These are phyloP conservation scores for Metschnikowia lochheadii DNA, from an alignment of 805 yeast species.

Conservation along the genomic window DNA sequence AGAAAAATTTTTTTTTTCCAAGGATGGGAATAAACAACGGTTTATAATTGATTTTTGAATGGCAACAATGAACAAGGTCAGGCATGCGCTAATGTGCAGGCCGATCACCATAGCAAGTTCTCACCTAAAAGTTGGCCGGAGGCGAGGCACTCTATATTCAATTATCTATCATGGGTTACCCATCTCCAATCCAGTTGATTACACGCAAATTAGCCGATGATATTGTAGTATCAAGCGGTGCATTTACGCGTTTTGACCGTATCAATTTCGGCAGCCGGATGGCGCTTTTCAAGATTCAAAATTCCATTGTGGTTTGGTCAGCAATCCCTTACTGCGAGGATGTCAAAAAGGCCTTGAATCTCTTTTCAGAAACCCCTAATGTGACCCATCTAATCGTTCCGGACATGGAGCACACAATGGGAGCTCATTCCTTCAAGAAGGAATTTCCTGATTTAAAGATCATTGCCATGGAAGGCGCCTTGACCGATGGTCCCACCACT, in stretches of 20 bases:
- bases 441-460: constrained; percentile 48
- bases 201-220: constrained; percentile 30
- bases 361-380: constrained; percentile 28
- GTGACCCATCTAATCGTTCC: constrained; percentile 56
- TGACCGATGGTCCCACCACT: constrained; percentile 26
- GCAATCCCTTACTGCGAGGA: constrained; percentile 53
- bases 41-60: background rate
- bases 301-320: constrained; percentile 43
- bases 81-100: no score
- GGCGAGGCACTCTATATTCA: background rate
- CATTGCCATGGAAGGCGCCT: constrained; percentile 47
- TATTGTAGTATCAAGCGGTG: constrained; percentile 31
- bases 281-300: constrained; percentile 34
- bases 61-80: background rate
- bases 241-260: constrained; percentile 29
- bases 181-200: constrained; percentile 29
- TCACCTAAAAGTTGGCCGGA: no score
- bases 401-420: constrained; percentile 63
- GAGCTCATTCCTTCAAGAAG: constrained; percentile 49
- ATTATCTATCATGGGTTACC: constrained; percentile 20
- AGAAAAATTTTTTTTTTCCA: background rate
- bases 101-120: background rate
- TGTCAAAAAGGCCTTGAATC: constrained; percentile 37
- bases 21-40: no score
- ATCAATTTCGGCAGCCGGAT: constrained; percentile 41